A percentile compares a stretch with the other conserved stretches of the same genome.
Evolutionary conservation across 2,329 filamentous ascomycete species (phyloP).

Genomic region (Clonostachys byssicola): DNA sequence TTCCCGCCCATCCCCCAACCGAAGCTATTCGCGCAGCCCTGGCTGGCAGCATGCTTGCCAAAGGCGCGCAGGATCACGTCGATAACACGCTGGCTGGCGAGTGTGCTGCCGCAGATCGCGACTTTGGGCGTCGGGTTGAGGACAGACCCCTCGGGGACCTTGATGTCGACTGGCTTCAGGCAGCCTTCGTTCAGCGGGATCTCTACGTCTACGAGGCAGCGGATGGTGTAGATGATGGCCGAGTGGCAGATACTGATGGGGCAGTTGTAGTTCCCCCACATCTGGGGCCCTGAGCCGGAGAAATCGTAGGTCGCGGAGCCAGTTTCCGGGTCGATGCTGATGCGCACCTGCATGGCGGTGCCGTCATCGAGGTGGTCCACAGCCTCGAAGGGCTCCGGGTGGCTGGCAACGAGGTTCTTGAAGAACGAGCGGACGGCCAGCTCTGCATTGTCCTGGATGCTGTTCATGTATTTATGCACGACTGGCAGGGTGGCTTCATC

Average conservation of each 20-base stretch:
- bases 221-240: conserved; percentile 30
- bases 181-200: conserved; percentile 34
- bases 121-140: conserved; percentile 22
- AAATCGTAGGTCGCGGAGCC: conserved; percentile 30
- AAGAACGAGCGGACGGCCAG: conserved; percentile 64
- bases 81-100: conserved; percentile 23
- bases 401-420: conserved; percentile 1
- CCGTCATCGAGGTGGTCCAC: conserved; percentile 78
- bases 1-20: conserved; percentile 23
- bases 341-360: conserved; percentile 68
- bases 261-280: conserved; percentile 26
- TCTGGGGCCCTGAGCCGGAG: conserved; percentile 23
- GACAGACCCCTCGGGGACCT: conserved; percentile 20
- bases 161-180: conserved; percentile 23
- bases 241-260: conserved; percentile 28
- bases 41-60: conserved; percentile 12
- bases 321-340: conserved; percentile 68
- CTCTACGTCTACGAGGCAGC: conserved; percentile 24
- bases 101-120: conserved; percentile 55
- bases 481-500: conserved; percentile 75
- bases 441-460: conserved; percentile 78
- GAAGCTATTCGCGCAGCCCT: conserved; percentile 20
- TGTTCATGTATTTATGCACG: conserved; percentile 73
- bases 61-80: conserved; percentile 24
- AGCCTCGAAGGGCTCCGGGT: conserved; percentile 13